Conservation (phyloP, 768 basidiomycete species). For the Calocybe gangraenosa region DNA sequence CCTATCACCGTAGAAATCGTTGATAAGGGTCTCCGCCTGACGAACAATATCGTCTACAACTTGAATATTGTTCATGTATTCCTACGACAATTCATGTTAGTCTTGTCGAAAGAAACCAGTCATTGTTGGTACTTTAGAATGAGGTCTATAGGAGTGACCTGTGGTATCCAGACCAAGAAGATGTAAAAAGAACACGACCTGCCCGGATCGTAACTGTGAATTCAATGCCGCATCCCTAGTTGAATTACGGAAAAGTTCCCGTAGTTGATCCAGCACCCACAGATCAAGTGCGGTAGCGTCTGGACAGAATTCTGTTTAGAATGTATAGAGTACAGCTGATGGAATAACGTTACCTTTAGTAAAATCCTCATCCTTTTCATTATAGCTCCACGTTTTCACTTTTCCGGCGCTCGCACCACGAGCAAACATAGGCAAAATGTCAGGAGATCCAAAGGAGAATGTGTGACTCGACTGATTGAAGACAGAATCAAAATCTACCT, state of each 20-base stretch:
- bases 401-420: slow-evolving; percentile 67
- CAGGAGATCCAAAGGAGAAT: slow-evolving; percentile 84
- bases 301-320: slow-evolving; percentile 19
- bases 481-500: slow-evolving; percentile 82
- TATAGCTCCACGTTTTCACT: slow-evolving; percentile 73
- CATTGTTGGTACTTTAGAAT: slow-evolving; percentile 50
- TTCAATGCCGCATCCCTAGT: slow-evolving; percentile 47
- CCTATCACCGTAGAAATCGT: slow-evolving; percentile 60
- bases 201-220: slow-evolving; percentile 47
- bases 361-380: slow-evolving; percentile 79
- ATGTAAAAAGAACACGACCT: slow-evolving; percentile 79
- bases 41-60: slow-evolving; percentile 74
- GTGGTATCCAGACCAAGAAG: slow-evolving; percentile 83
- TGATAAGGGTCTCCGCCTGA: slow-evolving; percentile 57
- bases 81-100: slow-evolving; percentile 33
- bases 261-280: slow-evolving; percentile 77
- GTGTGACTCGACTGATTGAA: slow-evolving; percentile 79
- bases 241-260: slow-evolving; percentile 57
- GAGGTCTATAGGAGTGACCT: slow-evolving; percentile 81
- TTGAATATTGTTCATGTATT: slow-evolving; percentile 83
- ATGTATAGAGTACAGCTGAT: neutral
- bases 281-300: slow-evolving; percentile 75
- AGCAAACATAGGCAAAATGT: slow-evolving; percentile 85
- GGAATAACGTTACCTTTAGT: slow-evolving; percentile 55
- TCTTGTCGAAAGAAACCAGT: neutral